Base-by-base conservation (phyloP, 1,139 yeast genomes). In the Geotrichum restrictum region DNA sequence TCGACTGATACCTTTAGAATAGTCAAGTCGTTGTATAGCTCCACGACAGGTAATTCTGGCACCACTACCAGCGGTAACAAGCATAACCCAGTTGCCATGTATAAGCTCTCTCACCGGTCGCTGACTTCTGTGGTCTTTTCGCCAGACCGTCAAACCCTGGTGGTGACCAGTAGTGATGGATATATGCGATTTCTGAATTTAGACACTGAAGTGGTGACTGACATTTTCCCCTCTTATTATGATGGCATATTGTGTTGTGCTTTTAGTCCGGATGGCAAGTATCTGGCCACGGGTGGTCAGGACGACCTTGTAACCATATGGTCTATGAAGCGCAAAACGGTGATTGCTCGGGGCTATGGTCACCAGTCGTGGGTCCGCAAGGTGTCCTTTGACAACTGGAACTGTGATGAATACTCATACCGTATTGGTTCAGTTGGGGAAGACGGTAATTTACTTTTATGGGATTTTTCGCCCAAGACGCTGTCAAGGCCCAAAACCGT, bases 391-490 rank as follows among this genome's bases (percentile, higher is more conserved):
- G 81, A 77, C 57, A 68, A 69, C 10, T 67, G 63, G 66, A 64
- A 56, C 41, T 62, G 65, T 39, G 72, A 72, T 50, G 61, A 61
- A 60, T 60, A 54, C 24, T 66, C 63, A 16, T 86, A 86, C 65
- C 74, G 84, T 53, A 67, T 86, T 36, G 79, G 85, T 1, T 76
- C 85, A 40, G 82, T 82, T 55, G 89, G 91, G 1, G 83, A 78
- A 61, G 95, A 86, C 64, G 88, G 89, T 0, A 75, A 76, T 53
- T 69, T 85, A 7, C 68, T 83, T 34, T 70, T 84, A 31, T 86
- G 91, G 88, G 94, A 86, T 61, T 83, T 86, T 64, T 80, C 82
- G 50, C 84, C 85, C 41, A 74, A 78, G 60, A 78, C 82, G 11
- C 66, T 85, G 43, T 64, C 63, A 18, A 56, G 67, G 39, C 72